phyloP scores from a whole-genome alignment of 345 rosid species.

The Carallia brachiata region DNA sequence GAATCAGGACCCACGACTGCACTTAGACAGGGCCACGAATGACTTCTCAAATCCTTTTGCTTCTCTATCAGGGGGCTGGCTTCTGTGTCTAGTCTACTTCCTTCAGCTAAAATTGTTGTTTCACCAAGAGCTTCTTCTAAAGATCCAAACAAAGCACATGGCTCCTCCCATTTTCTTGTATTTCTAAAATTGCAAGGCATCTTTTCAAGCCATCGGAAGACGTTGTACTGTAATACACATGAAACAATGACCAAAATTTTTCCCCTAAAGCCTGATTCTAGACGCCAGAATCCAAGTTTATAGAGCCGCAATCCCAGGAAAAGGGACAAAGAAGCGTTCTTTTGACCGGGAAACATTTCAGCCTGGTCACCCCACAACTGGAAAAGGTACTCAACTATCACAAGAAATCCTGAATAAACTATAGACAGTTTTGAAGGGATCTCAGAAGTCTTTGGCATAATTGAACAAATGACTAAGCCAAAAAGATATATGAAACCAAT shows the following conservation, averaged over 20 bases:
- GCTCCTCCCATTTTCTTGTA: conserved; percentile 35
- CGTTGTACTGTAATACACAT: conserved; percentile 42
- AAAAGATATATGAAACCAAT: conserved; percentile 42
- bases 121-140: conserved; percentile 27
- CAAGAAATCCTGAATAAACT: conserved; percentile 38
- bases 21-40: conserved; percentile 27
- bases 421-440: conserved; percentile 37
- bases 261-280: conserved; percentile 44
- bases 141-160: conserved; percentile 32
- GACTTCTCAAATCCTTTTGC: conserved; percentile 15
- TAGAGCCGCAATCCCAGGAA: conserved; percentile 36
- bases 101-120: conserved; percentile 17
- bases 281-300: conserved; percentile 30
- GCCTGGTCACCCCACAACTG: conserved; percentile 40
- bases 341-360: conserved; percentile 39
- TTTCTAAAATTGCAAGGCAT: conserved; percentile 15
- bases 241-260: conserved; percentile 40
- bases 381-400: conserved; percentile 40
- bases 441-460: conserved; percentile 43
- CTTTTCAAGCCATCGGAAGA: conserved; percentile 39
- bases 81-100: conserved; percentile 9
- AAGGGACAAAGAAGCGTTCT: conserved; percentile 23
- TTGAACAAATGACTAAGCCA: conserved; percentile 33
- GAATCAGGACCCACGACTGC: conserved; percentile 7
- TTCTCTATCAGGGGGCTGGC: conserved; percentile 14